Base-by-base conservation (phyloP, 2,329 filamentous ascomycete genomes). In the Nannizziopsis barbatae region DNA sequence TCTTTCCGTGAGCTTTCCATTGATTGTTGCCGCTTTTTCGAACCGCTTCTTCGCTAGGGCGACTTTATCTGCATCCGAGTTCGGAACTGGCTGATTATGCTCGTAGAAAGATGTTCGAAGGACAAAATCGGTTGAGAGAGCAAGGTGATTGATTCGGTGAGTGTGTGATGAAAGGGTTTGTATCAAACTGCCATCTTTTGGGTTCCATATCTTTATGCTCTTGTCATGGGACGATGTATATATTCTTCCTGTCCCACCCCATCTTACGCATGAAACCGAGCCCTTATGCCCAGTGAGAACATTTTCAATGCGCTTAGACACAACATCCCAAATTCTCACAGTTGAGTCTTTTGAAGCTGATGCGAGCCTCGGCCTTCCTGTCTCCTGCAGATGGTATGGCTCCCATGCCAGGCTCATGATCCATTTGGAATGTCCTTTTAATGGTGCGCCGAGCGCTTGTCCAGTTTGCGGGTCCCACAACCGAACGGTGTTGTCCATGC, bases 81-180 rank as follows among this genome's bases (percentile, higher is more conserved):
- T 68, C 0, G 89, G 89, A 0, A 84, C 71, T 53, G 79, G 77
- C 12, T 81, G 81, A 10, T 78, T 79, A 64, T 95, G 88, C 60
- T 96, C 90, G 61, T 86, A 84, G 68, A 83, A 98, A 1, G 79
- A 83, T 0, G 89, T 95, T 43, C 88, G 78, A 32, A 95, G 73
- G 1, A 84, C 88, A 60, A 89, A 92, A 60, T 96, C 92, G 3
- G 88, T 95, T 0, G 88, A 95, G 3, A 98, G 75, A 0, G 92
- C 88, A 17, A 98, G 76, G 61, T 95, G 87, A 62, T 98, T 98
- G 27, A 98, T 86, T 80, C 90, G 94, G 63, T 96, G 92, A 0
- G 85, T 86, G 62, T 98, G 93, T 1, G 83, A 75, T 15, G 77
- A 79, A 7, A 96, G 71, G 0, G 83, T 89, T 63, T 92, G 85